Evolutionary conservation across 768 basidiomycete species (phyloP).

Genomic region (Dioszegia crocea): DNA sequence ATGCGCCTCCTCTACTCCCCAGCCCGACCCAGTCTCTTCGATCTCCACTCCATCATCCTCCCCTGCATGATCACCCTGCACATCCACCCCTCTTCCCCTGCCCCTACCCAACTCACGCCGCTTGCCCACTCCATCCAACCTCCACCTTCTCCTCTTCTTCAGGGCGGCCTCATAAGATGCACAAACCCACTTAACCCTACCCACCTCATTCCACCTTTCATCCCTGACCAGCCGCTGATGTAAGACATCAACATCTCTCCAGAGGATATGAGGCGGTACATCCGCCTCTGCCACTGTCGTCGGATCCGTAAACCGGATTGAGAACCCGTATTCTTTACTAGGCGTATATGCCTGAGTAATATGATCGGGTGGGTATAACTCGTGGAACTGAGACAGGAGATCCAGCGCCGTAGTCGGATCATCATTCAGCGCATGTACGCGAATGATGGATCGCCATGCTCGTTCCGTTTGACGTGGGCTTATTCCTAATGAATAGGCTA

Average conservation of each 20-base stretch:
- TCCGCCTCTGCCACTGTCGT: constrained; percentile 66
- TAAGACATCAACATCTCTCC: constrained; percentile 70
- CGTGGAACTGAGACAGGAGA: constrained; percentile 60
- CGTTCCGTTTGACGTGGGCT: constrained; percentile 57
- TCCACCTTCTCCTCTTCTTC: constrained; percentile 56
- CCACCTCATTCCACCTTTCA: constrained; percentile 54
- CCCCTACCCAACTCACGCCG: background rate
- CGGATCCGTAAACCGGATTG: constrained; percentile 61
- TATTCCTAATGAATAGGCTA: constrained; percentile 8
- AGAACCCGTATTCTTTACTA: constrained; percentile 51
- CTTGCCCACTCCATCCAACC: constrained; percentile 5
- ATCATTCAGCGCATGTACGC: constrained; percentile 56
- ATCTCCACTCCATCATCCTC: background rate
- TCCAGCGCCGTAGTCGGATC: constrained; percentile 55
- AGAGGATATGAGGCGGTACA: constrained; percentile 74
- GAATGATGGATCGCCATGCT: constrained; percentile 66
- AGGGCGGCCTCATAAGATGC: constrained; percentile 70
- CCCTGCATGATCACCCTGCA: background rate
- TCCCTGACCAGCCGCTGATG: constrained; percentile 65
- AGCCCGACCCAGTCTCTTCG: too few relatives aligned
- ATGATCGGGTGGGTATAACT: constrained; percentile 61
- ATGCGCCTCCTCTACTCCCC: too few relatives aligned
- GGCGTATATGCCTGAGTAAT: constrained; percentile 51
- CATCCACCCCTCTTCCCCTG: background rate
- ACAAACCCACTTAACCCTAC: constrained; percentile 67